Evolutionary conservation across 257 asterid genomes (phyloP), one percentile per base, ranked within the genome.

Genomic region (Leonotis leonurus): DNA sequence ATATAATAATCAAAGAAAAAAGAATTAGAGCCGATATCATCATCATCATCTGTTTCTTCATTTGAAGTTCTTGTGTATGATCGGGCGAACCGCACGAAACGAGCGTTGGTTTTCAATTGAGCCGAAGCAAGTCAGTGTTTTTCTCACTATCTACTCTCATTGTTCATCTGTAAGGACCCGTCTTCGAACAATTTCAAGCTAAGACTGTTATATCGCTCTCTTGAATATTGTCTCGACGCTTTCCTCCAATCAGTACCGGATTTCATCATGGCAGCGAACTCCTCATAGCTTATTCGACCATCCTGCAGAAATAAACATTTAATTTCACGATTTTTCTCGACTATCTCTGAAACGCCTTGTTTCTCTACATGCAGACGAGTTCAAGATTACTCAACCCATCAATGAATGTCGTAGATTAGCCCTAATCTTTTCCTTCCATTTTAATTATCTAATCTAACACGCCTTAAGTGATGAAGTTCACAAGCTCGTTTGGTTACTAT

Each of bases 171-270:
- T 45, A 81, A 73, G 6, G 82, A 81, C 45, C 72, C 80, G 41
- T 74, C 80, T 56, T 73, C 70, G 62, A 76, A 73, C 75, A 81
- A 36, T 59, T 76, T 75, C 84, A 78, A 76, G 78, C 77, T 81
- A 16, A 83, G 86, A 62, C 70, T 75, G 30, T 80, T 80, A 59
- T 80, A 80, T 41, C 86, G 77, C 44, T 83, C 86, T 56, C 90
- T 66, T 21, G 86, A 83, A 62, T 81, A 81, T 61, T 83, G 90
- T 61, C 90, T 61, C 0, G 90, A 83, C 3, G 85, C 90, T 67
- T 83, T 78, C 73, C 91, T 84, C 91, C 91, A 81, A 43, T 84
- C 88, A 2, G 88, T 84, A 25, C 88, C 91, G 0, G 91, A 73
- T 64, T 84, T 84, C 91, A 84, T 84, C 91, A 84, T 84, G 4